Evolutionary conservation across 2,329 filamentous ascomycete genomes (phyloP), one percentile per base, ranked within the genome.

Genomic region (Beauveria sp.): DNA sequence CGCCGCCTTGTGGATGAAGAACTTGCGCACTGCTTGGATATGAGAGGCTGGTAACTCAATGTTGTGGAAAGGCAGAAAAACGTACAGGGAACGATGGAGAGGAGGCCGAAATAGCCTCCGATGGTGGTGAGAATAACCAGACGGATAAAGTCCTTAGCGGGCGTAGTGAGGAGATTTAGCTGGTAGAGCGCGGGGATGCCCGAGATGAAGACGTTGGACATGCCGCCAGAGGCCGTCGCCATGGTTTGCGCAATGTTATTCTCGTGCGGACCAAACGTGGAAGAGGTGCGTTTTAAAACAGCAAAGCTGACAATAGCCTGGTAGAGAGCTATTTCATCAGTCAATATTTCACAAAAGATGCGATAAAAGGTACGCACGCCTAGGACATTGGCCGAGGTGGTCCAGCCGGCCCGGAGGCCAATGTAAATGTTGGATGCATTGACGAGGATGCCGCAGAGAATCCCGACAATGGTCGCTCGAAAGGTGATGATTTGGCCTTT

Each of bases 101-200:
- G 44, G 0, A 62, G 46, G 7, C 61, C 61, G n/a, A 62, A 59
- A 18, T 62, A 62, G 12, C 56, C 61, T 16, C 50, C 61, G 8
- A 59, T 52, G 1, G 57, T 48, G 16, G 61, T 55, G 22, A 62
- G 46, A 24, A 55, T n/a, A 14, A 60, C 56, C 0, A 62, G 37
- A 10, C 61, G 55, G 10, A 55, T 16, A 51, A 60, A 60, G 34
- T 62, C 61, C 8, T 40, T 24, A 9, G 48, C 51, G 12, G 61
- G 61, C 14, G 55, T 60, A 3, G 46, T 40, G 18, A 62, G 56
- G 5, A 62, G 44, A 41, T 46, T 37, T 3, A 64, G 44, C 57
- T 64, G 63, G 48, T 64, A 64, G 47, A 64, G 55, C 5, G 63
- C 63, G 6, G 63, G 63, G 26, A 64, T 58, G 30, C 55, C 63